A percentile compares a stretch with the other conserved stretches of the same genome.
Conservation (phyloP, 768 basidiomycete species). For the Leccinum broughii region DNA sequence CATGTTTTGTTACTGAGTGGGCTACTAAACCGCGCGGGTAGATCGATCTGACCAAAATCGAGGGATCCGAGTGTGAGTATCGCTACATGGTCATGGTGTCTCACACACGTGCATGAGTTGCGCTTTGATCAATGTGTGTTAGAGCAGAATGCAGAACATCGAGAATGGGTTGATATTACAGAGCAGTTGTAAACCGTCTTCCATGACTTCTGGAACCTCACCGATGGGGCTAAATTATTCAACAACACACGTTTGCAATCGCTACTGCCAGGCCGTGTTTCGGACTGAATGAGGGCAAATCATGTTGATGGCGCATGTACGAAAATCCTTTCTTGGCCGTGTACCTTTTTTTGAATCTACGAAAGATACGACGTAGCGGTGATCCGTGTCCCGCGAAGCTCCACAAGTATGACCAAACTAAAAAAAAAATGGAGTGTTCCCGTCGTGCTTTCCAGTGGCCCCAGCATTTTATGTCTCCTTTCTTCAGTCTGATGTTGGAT, state of each 20-base stretch:
- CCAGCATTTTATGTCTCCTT: too few relatives aligned
- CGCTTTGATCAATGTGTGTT: background rate
- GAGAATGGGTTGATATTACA: background rate
- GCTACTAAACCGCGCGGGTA: background rate
- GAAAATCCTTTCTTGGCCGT: background rate
- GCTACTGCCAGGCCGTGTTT: background rate
- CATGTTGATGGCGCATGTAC: background rate
- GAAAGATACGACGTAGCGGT: background rate
- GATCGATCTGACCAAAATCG: background rate
- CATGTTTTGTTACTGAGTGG: background rate
- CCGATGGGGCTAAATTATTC: too few relatives aligned
- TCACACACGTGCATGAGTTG: background rate
- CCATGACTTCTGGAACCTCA: background rate
- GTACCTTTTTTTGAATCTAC: background rate
- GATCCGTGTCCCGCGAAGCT: background rate
- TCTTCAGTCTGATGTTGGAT: too few relatives aligned
- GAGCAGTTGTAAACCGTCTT: background rate
- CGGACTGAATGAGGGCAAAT: background rate
- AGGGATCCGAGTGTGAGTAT: background rate
- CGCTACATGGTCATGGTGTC: background rate
- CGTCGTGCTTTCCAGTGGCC: too few relatives aligned
- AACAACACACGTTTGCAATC: too few relatives aligned
- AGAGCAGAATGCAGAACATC: background rate
- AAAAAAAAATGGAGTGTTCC: too few relatives aligned
- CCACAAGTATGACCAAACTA: too few relatives aligned